Base-by-base conservation (phyloP, 164 flowering plant genomes). In the Magnolia kwangsiensis region DNA sequence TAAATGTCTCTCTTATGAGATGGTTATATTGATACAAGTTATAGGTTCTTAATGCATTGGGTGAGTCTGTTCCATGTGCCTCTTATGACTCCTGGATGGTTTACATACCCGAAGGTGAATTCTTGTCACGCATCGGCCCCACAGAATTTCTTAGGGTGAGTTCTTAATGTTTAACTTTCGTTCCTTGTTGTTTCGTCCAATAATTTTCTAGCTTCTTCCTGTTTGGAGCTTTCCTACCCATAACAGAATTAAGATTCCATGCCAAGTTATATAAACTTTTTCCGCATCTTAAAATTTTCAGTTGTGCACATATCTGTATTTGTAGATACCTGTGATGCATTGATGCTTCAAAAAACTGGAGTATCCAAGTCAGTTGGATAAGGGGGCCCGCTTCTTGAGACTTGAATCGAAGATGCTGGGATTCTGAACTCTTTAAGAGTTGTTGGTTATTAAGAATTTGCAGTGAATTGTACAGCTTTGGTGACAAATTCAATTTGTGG, bases 71-170 rank as follows among this genome's bases (percentile, higher is more conserved):
- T 80, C 92, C 90, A 10, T 91, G 94, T 82, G 90, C 84, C 51
- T 84, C 85, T 8, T 96, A 96, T 81, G 94, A 96, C 79, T 96
- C 99, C 19, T 96, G 99, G 99, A 96, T 86, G 98, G 99, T 93
- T 75, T 93, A 91, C 82, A 23, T 92, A 78, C 99, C 99, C 58
- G 98, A 96, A 85, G 98, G 93, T 29, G 96, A 93, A 71, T 93
- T 95, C 81, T 75, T 96, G 83, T 92, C 97, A 8, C 89, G 92
- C 76, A 92, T 96, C 72, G 99, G 99, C 59, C 96, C 97, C 29
- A 90, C 95, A 7, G 96, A 94, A 63, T 94, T 95, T 81, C 88
- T 84, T 79, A 92, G 91, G 95, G 98, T 95, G 67, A 64, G 69
- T 72, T 80, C 55, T 55, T 11, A 55, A 8, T 11, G 16, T 55